phyloP scores from a whole-genome alignment of 345 rosid genomes.

The Gossypium thurberi region DNA sequence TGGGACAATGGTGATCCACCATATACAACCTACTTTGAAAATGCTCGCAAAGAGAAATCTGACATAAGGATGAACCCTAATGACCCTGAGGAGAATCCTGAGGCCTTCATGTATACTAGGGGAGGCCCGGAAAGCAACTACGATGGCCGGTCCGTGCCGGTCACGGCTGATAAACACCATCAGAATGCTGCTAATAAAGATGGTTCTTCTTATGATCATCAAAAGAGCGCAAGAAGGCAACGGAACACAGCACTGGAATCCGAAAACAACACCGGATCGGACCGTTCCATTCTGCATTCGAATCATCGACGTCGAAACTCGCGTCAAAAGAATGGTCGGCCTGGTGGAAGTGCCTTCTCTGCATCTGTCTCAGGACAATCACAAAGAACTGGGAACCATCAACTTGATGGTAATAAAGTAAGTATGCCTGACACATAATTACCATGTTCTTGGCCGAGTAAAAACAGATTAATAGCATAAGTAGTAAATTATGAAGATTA shows the following conservation, averaged over 20 bases:
- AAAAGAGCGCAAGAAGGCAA: slow-evolving; percentile 11
- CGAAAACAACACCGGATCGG: slow-evolving; percentile 20
- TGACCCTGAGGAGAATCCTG: slow-evolving; percentile 53
- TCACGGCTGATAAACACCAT: not conserved
- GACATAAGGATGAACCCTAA: slow-evolving; percentile 40
- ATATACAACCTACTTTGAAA: slow-evolving; percentile 48
- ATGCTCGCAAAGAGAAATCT: slow-evolving; percentile 38
- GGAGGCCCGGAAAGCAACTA: slow-evolving; percentile 8
- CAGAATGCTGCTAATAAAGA: not conserved
- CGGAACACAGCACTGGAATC: slow-evolving; percentile 17
- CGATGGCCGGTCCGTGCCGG: not conserved
- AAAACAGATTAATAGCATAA: too few relatives aligned
- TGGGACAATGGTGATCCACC: slow-evolving; percentile 46
- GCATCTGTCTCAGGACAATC: slow-evolving; percentile 11
- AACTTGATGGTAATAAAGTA: slow-evolving; percentile 15
- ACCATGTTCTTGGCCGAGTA: too few relatives aligned
- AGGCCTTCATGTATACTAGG: slow-evolving; percentile 22
- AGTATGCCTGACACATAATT: not conserved
- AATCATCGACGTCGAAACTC: slow-evolving; percentile 13
- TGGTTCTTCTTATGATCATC: not conserved
- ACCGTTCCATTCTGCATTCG: slow-evolving; percentile 8
- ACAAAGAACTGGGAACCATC: slow-evolving; percentile 19
- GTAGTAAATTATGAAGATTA: too few relatives aligned
- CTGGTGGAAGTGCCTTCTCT: slow-evolving; percentile 19
- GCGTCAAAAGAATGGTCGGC: slow-evolving; percentile 1